A percentile compares a stretch with the other conserved stretches of the same genome.
These are phyloP conservation scores for Phaeotremella fagi DNA, from an alignment of 768 basidiomycete genomes.

Conservation along the genomic window DNA sequence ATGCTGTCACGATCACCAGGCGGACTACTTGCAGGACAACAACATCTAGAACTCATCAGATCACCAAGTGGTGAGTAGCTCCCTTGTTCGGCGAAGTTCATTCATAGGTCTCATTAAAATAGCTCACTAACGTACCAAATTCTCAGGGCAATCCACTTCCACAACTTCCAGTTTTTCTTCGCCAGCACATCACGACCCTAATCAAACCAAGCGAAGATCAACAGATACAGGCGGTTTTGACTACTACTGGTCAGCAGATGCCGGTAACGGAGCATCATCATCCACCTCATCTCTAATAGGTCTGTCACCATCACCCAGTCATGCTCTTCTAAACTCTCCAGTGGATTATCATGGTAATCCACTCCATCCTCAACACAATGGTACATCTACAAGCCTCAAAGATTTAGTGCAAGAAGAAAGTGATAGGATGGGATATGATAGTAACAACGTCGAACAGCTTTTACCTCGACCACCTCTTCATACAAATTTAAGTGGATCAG, in stretches of 20 bases:
- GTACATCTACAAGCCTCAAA: not conserved
- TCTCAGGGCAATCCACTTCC: not conserved
- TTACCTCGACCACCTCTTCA: not conserved
- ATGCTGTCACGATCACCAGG: not conserved
- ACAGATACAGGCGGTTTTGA: constrained; percentile 34
- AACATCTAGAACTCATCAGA: constrained; percentile 6
- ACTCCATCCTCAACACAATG: not conserved
- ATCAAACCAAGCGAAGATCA: constrained; percentile 10
- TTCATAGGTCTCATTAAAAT: not conserved
- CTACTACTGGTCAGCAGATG: constrained; percentile 32
- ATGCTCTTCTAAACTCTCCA: not conserved
- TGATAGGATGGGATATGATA: not conserved
- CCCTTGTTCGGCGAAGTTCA: too few species aligned
- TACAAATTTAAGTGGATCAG: not conserved
- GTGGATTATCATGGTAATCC: not conserved
- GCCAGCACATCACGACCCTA: not conserved
- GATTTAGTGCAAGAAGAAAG: not conserved
- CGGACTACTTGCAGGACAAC: not conserved
- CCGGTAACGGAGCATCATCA: constrained; percentile 29
- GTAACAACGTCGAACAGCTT: not conserved
- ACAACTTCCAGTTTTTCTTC: constrained; percentile 1
- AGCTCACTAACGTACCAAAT: not conserved
- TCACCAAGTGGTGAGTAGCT: constrained; percentile 14
- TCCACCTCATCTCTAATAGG: constrained; percentile 25
- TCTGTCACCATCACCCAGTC: constrained; percentile 21